A percentile compares a stretch with the other conserved stretches of the same genome.
Evolutionary conservation across 2,329 filamentous ascomycete species (phyloP).

Genomic region (Eutypella sp.): DNA sequence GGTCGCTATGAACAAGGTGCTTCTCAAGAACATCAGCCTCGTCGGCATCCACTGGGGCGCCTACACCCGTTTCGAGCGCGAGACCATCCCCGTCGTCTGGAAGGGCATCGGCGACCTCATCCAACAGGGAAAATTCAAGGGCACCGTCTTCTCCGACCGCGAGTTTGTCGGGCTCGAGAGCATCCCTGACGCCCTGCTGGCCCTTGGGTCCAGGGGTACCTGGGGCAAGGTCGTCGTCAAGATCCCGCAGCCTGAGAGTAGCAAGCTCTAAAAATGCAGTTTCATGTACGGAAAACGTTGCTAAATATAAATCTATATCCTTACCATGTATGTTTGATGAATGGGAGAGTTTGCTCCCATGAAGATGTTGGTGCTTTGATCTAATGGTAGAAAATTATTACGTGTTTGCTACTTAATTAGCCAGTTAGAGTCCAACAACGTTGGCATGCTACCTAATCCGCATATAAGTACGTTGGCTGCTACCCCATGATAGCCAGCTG

Average conservation of each 20-base stretch:
- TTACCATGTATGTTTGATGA: too few relatives aligned
- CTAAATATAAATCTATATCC: too few relatives aligned
- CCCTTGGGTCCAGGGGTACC: constrained; percentile 73
- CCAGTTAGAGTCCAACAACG: too few relatives aligned
- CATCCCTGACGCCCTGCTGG: constrained; percentile 70
- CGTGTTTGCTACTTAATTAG: too few relatives aligned
- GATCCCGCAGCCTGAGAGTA: constrained; percentile 62
- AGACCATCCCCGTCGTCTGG: constrained; percentile 72
- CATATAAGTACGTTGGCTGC: too few relatives aligned
- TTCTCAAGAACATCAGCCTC: constrained; percentile 88
- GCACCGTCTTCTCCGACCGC: constrained; percentile 77
- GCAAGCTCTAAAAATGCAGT: constrained; percentile 55
- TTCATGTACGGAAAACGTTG: too few relatives aligned
- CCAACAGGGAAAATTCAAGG: constrained; percentile 69
- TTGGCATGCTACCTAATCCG: too few relatives aligned
- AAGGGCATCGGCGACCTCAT: constrained; percentile 75
- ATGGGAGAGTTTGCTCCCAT: too few relatives aligned
- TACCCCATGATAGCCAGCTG: too few relatives aligned
- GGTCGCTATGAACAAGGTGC: constrained; percentile 83
- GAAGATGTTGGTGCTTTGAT: too few relatives aligned
- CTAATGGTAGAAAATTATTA: too few relatives aligned
- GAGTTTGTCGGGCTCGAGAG: constrained; percentile 79
- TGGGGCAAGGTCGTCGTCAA: constrained; percentile 97
- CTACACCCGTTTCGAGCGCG: constrained; percentile 68
- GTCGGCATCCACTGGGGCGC: constrained; percentile 91